Base-by-base conservation (phyloP, 352 stramenopile species). In the Phytophthora meadii region DNA sequence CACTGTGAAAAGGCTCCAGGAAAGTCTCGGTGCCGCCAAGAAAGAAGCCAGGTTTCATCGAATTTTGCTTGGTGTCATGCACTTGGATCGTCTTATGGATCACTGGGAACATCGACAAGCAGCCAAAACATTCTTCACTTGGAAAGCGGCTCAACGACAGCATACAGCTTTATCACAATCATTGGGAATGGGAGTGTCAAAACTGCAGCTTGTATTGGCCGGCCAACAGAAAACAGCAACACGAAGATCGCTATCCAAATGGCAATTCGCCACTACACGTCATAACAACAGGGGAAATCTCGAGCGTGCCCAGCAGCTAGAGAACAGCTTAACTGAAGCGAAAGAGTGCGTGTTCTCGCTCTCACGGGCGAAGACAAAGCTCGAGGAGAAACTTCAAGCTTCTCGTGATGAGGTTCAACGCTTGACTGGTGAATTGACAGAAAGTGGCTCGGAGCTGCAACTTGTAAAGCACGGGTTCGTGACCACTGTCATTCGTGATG, bases 321-420 rank as follows among this genome's bases (percentile, higher is more conserved):
- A 87, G 36, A 53, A 39, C 0, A 74, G 71, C 30, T 63, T 91
- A 30, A 27, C 49, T 2, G 80, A 91, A 46, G 82, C 84, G 4
- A 93, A 93, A 51, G 84, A 91, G 47, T 93, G 81, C 28, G 72
- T 93, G 2, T 91, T 93, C 49, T 81, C 77, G 1, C 65, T 93
- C 37, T 88, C 84, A 3, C 68, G 77, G 4, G 79, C 81, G 5
- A 91, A 91, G 54, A 79, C 71, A 6, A 81, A 81, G 44, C 34
- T 89, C 4, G 81, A 88, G 54, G 82, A 91, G 10, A 85, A 89
- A 39, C 65, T 89, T 9, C 55, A 81, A 46, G 37, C 41, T 7
- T 60, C 70, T 22, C 40, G 51, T 11, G 68, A 82, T 11, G 77
- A 87, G 3, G 44, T 32, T 6, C 57, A 84, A 51, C 72, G 62